Percentiles rank a stretch among this genome's conserved stretches.
phyloP scores from a whole-genome alignment of 148 eudicot species.

The Camellia granthamiana region DNA sequence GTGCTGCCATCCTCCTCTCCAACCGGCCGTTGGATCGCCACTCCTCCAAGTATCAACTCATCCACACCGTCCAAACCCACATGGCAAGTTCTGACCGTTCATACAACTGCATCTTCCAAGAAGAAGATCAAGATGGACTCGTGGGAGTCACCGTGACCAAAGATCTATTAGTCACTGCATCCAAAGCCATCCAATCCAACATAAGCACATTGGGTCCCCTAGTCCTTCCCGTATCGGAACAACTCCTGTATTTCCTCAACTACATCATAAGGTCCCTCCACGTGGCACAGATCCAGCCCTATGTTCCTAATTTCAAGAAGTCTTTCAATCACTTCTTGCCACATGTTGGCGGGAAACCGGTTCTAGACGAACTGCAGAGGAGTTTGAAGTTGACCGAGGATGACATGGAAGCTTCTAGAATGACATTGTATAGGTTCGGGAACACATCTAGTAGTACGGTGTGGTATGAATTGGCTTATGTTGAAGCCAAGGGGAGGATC shows the following conservation, averaged over 20 bases:
- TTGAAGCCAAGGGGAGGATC: constrained; percentile 25
- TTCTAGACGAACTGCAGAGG: constrained; percentile 24
- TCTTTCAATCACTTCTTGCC: constrained; percentile 25
- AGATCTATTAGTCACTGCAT: constrained; percentile 28
- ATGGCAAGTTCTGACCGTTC: constrained; percentile 26
- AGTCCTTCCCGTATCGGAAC: constrained; percentile 33
- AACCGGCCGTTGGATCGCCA: constrained; percentile 19
- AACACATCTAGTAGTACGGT: constrained; percentile 22
- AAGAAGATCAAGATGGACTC: constrained; percentile 33
- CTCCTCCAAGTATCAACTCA: constrained; percentile 34
- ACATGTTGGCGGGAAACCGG: constrained; percentile 27
- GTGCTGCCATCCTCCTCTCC: constrained; percentile 37
- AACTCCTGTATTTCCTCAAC: constrained; percentile 6
- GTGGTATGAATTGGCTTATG: constrained; percentile 27
- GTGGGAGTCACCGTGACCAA: constrained; percentile 29
- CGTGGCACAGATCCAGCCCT: not conserved
- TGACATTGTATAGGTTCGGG: constrained; percentile 26
- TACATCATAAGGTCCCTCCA: not conserved
- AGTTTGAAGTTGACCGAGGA: constrained; percentile 10
- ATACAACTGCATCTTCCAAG: constrained; percentile 26
- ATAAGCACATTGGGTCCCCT: constrained; percentile 18
- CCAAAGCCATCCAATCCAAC: constrained; percentile 23
- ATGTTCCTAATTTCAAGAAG: constrained; percentile 18
- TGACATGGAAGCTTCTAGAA: constrained; percentile 30
- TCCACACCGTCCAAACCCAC: constrained; percentile 32